Conservation (phyloP, 371 early-diverging fungal genomes). For the Nosema muscidifuracis region DNA sequence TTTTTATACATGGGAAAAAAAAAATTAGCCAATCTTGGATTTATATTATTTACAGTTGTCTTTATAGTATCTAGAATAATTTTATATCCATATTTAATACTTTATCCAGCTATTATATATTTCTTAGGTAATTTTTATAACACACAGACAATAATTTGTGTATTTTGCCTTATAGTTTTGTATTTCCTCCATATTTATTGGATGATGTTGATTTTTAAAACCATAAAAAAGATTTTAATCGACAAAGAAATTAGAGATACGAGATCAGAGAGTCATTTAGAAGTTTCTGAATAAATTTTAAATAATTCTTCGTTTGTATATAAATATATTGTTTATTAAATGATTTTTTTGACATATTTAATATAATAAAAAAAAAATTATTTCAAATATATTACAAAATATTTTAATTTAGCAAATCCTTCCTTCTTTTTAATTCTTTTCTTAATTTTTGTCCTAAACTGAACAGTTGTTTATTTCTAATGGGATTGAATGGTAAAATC, state of each 20-base stretch:
- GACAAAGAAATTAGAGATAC: conserved; percentile 21
- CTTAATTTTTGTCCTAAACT: not conserved
- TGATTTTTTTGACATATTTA: not conserved
- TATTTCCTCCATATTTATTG: conserved; percentile 31
- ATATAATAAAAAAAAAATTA: not conserved
- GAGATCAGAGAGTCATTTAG: conserved; percentile 1
- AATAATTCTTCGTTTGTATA: not conserved
- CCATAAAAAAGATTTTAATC: conserved; percentile 1
- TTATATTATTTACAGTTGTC: conserved; percentile 64
- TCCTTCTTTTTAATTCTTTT: not conserved
- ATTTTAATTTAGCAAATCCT: not conserved
- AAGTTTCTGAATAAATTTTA: not conserved
- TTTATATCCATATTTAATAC: conserved; percentile 49
- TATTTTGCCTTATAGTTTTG: not conserved
- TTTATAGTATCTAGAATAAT: conserved; percentile 64
- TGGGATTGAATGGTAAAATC: not conserved
- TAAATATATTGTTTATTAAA: not conserved
- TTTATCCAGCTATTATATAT: conserved; percentile 41
- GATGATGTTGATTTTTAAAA: conserved; percentile 15
- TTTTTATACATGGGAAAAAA: conserved; percentile 61
- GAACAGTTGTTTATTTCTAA: not conserved
- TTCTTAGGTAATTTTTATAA: conserved; percentile 22
- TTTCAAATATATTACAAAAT: not conserved
- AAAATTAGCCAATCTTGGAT: conserved; percentile 62
- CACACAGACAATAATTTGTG: conserved; percentile 9